Percentiles rank a stretch among this genome's conserved stretches.
Evolutionary conservation across 2,329 filamentous ascomycete species (phyloP).

Genomic region (Aspergillus pseudotamarii): DNA sequence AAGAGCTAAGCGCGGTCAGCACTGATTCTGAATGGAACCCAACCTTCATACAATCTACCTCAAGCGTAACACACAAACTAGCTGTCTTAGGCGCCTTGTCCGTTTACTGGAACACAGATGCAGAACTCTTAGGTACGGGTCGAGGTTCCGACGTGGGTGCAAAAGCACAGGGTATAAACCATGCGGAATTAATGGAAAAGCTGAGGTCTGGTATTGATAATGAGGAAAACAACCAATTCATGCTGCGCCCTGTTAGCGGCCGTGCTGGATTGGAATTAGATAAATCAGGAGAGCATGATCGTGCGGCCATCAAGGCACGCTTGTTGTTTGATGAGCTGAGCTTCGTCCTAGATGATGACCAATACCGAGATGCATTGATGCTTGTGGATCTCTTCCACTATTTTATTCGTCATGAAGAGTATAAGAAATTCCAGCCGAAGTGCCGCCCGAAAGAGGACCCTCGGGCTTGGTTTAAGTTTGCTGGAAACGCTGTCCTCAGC

Average conservation of each 20-base stretch:
- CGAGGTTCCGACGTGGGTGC: conserved; percentile 67
- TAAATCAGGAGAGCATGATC: conserved; percentile 79
- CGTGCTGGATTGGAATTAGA: conserved; percentile 93
- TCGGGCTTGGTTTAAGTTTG: conserved; percentile 88
- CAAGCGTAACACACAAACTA: conserved; percentile 84
- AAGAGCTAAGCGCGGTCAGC: conserved; percentile 95
- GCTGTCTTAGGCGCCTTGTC: conserved; percentile 87
- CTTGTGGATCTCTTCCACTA: conserved; percentile 98
- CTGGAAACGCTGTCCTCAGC: conserved; percentile 80
- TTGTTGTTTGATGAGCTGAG: conserved; percentile 96
- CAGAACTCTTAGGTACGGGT: conserved; percentile 78
- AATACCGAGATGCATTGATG: conserved; percentile 97
- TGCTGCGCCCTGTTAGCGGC: conserved; percentile 92
- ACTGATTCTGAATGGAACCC: conserved; percentile 94
- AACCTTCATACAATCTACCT: conserved; percentile 89
- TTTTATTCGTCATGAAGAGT: conserved; percentile 96
- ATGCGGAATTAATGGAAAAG: conserved; percentile 74
- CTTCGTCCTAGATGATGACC: conserved; percentile 94
- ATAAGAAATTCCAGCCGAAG: conserved; percentile 89
- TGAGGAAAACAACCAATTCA: conserved; percentile 82
- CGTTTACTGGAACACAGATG: conserved; percentile 98
- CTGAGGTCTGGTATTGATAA: conserved; percentile 81
- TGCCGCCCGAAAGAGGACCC: conserved; percentile 84
- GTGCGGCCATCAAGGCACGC: conserved; percentile 85
- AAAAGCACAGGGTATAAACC: conserved; percentile 62